Evolutionary conservation across 2,329 filamentous ascomycete species (phyloP), one percentile per base, ranked within the genome.

Genomic region (Nannizziopsis arthrosporioides): DNA sequence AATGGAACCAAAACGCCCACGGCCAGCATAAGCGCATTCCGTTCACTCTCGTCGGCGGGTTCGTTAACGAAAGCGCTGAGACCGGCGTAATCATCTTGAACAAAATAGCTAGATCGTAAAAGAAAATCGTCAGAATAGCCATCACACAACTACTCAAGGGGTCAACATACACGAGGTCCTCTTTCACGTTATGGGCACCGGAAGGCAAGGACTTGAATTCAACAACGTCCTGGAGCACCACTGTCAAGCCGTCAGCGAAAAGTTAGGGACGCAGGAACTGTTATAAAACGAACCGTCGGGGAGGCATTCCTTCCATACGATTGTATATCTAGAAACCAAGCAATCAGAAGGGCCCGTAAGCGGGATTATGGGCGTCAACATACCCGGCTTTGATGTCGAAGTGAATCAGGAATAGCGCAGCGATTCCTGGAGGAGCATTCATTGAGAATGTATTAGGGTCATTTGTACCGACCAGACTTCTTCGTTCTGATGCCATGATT

Each of bases 151-250:
- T 36, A 11, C 9, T 14, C 31, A 31, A 19, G 5, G 15, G 38
- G 32, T 18, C 31, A 36, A 39, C n/a, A 45, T 68, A 77, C 67
- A 84, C 73, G 44, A 96, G 73, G 65, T 98, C 92, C 55, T 89
- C 80, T 30, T 82, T 73, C 15, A 96, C 86, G 49, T 86, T 84
- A 68, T 98, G 92, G 43, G 95, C 68, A 18, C 92, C 92, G 0
- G 90, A 96, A 2, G 92, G 92, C 41, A 98, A 75, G 53, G 87
- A 93, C 68, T 95, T 96, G 76, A 88, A 98, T 68, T 98, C 92
- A 59, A 95, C 87, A 18, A 84, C 80, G 48, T 87, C 87, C 57
- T 94, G 85, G 42, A 96, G 76, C 41, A 73, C 65, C 36, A 78
- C 73, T 76, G 49, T 50, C n/a, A 41, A 46, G 44, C 18, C 12